phyloP scores from a whole-genome alignment of 2,329 filamentous ascomycete genomes.

The Pestalotiopsis fici region DNA sequence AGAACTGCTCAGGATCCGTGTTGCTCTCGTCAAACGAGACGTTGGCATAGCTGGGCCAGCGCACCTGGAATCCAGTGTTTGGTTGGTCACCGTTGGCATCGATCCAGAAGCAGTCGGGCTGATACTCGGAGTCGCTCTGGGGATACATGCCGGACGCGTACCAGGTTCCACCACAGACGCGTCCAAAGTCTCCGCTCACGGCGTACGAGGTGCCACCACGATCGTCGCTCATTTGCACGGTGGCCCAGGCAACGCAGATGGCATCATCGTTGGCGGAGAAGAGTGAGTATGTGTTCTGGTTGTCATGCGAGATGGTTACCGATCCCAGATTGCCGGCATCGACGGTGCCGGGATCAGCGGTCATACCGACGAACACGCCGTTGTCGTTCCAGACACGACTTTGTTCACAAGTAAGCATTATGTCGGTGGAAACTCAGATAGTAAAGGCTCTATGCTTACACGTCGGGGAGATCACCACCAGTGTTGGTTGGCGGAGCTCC shows the following conservation, averaged over 20 bases:
- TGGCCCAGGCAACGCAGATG: slow-evolving; percentile 22
- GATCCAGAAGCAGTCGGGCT: slow-evolving; percentile 12
- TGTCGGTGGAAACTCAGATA: neutral
- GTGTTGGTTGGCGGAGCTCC: slow-evolving; percentile 16
- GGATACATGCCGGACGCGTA: slow-evolving; percentile 24
- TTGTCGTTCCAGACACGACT: too few species aligned
- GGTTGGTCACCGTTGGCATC: neutral
- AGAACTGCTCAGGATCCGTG: neutral
- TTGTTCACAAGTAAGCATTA: too few species aligned
- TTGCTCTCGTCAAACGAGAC: too few species aligned
- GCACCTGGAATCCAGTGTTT: neutral
- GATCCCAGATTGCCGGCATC: slow-evolving; percentile 4
- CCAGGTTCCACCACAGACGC: slow-evolving; percentile 22
- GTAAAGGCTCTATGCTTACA: too few species aligned
- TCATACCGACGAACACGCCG: too few species aligned
- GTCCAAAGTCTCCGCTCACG: slow-evolving; percentile 26
- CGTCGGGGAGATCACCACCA: slow-evolving; percentile 26
- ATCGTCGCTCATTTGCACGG: slow-evolving; percentile 17
- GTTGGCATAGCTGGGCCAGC: too few species aligned
- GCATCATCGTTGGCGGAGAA: slow-evolving; percentile 26
- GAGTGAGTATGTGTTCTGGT: slow-evolving; percentile 24
- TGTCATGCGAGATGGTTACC: slow-evolving; percentile 7
- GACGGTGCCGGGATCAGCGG: too few species aligned
- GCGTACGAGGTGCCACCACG: slow-evolving; percentile 17
- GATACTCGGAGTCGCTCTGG: slow-evolving; percentile 14